Conservation (phyloP, 176 grass and related monocot species). For the Triticum aestivum region DNA sequence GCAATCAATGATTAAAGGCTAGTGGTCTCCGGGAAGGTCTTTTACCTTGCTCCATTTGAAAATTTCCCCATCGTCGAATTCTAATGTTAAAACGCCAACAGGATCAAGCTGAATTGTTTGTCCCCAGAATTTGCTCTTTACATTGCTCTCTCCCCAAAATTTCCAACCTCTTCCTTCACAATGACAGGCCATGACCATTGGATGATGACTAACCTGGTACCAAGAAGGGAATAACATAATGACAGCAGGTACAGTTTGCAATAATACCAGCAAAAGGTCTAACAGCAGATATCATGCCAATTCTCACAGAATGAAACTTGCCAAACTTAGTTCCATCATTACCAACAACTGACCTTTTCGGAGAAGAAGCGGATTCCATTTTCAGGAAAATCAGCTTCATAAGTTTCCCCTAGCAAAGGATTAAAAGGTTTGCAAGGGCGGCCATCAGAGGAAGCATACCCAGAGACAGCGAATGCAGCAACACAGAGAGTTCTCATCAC, state of each 20-base stretch:
- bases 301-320: background rate
- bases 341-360: constrained; percentile 44
- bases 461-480: constrained; percentile 60
- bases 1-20: background rate
- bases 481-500: constrained; percentile 63
- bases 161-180: constrained; percentile 64
- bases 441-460: constrained; percentile 57
- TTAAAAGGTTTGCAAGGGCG: constrained; percentile 62
- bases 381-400: constrained; percentile 62
- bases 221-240: background rate
- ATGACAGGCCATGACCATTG: constrained; percentile 62
- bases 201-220: constrained; percentile 58
- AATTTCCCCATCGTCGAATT: constrained; percentile 66
- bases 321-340: background rate
- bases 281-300: background rate
- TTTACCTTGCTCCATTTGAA: constrained; percentile 66
- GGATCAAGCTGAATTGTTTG: constrained; percentile 65
- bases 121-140: constrained; percentile 60
- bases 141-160: constrained; percentile 67
- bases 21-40: background rate
- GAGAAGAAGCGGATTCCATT: constrained; percentile 55
- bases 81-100: constrained; percentile 50
- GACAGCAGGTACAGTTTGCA: background rate
- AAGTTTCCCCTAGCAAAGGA: constrained; percentile 59
- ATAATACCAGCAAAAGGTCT: background rate